Conservation (phyloP, 2,329 filamentous ascomycete genomes). For the Chaetothyriales sp. region DNA sequence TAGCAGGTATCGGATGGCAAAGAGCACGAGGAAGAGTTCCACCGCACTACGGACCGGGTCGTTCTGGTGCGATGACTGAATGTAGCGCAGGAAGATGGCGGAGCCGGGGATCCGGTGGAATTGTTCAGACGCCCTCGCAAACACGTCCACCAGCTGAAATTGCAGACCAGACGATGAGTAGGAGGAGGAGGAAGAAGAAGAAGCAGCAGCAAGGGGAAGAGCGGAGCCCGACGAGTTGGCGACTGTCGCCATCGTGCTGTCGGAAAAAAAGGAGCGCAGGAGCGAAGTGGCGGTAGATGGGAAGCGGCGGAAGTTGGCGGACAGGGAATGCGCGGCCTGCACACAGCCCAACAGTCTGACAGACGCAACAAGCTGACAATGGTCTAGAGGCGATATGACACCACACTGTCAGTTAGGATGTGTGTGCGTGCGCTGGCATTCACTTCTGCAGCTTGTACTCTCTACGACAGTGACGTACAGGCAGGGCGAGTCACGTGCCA, state of each 20-base stretch:
- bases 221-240: not conserved
- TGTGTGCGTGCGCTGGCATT: not conserved
- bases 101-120: constrained; percentile 91
- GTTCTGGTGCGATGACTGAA: constrained; percentile 94
- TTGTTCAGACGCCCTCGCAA: constrained; percentile 37
- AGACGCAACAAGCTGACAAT: not conserved
- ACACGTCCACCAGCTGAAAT: not conserved
- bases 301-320: not conserved
- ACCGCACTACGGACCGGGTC: constrained; percentile 88
- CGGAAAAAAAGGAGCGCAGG: not conserved
- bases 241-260: not conserved
- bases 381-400: too few relatives aligned
- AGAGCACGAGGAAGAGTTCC: constrained; percentile 83
- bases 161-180: not conserved
- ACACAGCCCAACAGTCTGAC: too few relatives aligned
- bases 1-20: constrained; percentile 85
- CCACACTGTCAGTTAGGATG: not conserved
- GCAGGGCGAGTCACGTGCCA: not conserved
- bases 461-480: not conserved
- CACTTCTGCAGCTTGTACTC: not conserved
- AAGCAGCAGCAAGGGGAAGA: not conserved
- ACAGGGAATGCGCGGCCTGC: not conserved
- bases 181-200: not conserved
- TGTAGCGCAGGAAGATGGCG: constrained; percentile 84
- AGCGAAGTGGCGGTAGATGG: not conserved